Conservation (phyloP, 805 yeast genomes). For the Kodamaea kakaduensis region DNA sequence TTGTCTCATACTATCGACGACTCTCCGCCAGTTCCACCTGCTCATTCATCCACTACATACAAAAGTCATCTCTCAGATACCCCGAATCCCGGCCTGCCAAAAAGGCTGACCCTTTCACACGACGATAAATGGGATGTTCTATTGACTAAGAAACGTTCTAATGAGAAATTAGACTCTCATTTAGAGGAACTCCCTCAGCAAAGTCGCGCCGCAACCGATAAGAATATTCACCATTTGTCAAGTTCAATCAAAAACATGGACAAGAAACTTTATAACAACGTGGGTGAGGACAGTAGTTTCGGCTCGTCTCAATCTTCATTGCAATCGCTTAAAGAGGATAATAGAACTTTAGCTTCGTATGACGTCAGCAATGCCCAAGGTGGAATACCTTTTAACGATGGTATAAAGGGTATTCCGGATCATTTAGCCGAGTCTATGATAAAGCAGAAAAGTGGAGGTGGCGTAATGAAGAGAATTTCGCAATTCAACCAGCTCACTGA, state of each 20-base stretch:
- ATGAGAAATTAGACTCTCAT: conserved; percentile 32
- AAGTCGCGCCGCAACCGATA: conserved; percentile 22
- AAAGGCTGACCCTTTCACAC: conserved; percentile 23
- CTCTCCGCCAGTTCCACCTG: conserved; percentile 30
- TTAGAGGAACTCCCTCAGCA: conserved; percentile 28
- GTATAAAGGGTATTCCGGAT: conserved; percentile 41
- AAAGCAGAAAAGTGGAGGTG: conserved; percentile 3
- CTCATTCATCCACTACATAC: conserved; percentile 11
- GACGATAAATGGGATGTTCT: conserved; percentile 45
- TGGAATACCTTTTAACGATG: conserved; percentile 35
- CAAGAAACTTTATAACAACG: conserved; percentile 16
- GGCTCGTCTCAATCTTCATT: conserved; percentile 42
- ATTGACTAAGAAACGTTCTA: conserved; percentile 16
- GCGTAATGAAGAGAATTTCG: conserved; percentile 5
- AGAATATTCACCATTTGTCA: conserved; percentile 35
- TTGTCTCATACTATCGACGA: neutral
- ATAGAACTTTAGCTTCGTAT: conserved; percentile 23
- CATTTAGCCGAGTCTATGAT: conserved; percentile 29
- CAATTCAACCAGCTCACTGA: conserved; percentile 9
- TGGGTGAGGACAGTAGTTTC: conserved; percentile 14
- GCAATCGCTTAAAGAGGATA: conserved; percentile 29
- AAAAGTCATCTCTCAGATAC: conserved; percentile 4
- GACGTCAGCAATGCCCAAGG: conserved; percentile 13
- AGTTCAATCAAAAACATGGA: conserved; percentile 23
- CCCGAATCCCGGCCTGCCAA: neutral